phyloP scores from a whole-genome alignment of 495 filamentous ascomycete species.

The Rusavskia elegans region DNA sequence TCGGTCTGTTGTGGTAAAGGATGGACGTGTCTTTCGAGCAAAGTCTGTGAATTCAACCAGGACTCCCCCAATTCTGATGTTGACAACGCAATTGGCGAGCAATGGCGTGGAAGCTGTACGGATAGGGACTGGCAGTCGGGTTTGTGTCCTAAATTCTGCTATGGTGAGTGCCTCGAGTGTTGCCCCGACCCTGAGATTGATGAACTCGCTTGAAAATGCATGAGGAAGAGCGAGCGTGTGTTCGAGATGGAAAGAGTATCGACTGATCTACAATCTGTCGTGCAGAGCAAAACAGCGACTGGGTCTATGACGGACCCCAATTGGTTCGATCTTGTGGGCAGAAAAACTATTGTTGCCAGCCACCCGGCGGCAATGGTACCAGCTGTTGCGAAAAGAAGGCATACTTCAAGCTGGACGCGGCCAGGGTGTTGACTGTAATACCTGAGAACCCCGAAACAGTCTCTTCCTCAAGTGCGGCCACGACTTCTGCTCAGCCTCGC shows the following conservation, averaged over 20 bases:
- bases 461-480: background rate
- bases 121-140: background rate
- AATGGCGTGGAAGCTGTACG: conserved; percentile 1
- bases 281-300: background rate
- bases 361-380: background rate
- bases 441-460: background rate
- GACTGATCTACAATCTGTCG: background rate
- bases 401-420: background rate
- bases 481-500: background rate
- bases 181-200: background rate
- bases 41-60: background rate
- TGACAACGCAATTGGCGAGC: background rate
- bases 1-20: background rate
- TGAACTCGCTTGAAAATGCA: too few species aligned
- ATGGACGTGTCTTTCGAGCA: background rate
- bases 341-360: background rate
- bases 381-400: background rate
- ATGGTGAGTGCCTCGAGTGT: background rate
- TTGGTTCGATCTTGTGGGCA: background rate
- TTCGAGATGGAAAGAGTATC: background rate
- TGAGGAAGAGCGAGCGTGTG: background rate
- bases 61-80: background rate
- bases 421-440: background rate
- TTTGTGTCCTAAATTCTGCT: background rate
- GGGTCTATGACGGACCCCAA: background rate